Evolutionary conservation across 257 asterid genomes (phyloP), one percentile per base, ranked within the genome.

Genomic region (Plantago ovata): DNA sequence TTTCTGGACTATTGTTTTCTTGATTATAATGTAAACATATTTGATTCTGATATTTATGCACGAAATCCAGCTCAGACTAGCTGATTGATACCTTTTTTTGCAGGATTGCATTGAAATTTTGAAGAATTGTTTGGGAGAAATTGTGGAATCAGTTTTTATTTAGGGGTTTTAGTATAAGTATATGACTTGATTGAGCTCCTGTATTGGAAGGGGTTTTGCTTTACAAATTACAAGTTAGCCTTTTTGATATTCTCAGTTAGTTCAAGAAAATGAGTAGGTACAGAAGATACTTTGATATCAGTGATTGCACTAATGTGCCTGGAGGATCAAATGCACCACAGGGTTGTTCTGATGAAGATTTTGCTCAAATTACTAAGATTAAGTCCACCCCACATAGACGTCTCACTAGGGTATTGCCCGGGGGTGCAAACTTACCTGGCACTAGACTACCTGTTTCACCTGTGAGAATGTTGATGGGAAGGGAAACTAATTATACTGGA

Each of bases 401-500:
- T 36, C 64, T 87, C 60, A 66, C 73, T 39, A 66, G 73, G 38
- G 74, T 32, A 28, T 32, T 71, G 53, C 84, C 88, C 1, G 84
- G 87, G n/a, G 72, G 65, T 63, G 72, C 36, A 4, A 68, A 55
- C n/a, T n/a, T n/a, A n/a, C n/a, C n/a, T n/a, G n/a, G n/a, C n/a
- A 28, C 4, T 8, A 28, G 7, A 28, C 56, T 72, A 10, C 87
- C 84, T 5, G 76, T 92, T 74, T 88, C 96, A 0, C 86, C 97
- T 0, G 86, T 88, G 68, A 68, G 79, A 56, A 88, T 92, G 98
- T 64, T 92, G 81, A 52, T 67, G 46, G 95, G 85, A 52, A 76
- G 98, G 69, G 97, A 92, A 67, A 75, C 77, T 60, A 88, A 92
- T 69, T 86, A 48, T 64, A 79, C 61, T 42, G 95, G 95, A 45